Conservation (phyloP, 208 protist genomes). For the Angomonas deanei region DNA sequence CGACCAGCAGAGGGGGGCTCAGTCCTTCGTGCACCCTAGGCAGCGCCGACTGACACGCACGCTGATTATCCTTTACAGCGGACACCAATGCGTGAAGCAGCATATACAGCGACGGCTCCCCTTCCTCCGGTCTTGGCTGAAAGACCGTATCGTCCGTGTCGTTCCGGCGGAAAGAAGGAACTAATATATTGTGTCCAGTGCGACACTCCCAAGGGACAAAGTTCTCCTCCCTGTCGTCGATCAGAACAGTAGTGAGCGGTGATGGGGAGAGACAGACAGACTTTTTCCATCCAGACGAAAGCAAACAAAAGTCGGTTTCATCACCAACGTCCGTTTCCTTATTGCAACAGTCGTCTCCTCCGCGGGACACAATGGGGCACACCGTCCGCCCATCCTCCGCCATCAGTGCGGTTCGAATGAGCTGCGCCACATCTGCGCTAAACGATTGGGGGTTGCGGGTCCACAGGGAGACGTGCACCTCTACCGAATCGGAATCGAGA, state of each 20-base stretch:
- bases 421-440: slow-evolving; percentile 21
- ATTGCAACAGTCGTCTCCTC: slow-evolving; percentile 11
- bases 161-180: slow-evolving; percentile 22
- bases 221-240: slow-evolving; percentile 43
- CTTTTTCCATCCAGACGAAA: slow-evolving; percentile 21
- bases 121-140: not conserved
- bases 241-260: slow-evolving; percentile 41
- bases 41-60: not conserved
- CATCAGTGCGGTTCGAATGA: not conserved
- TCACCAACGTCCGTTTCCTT: not conserved
- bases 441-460: slow-evolving; percentile 37
- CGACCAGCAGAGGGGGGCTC: not conserved
- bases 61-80: not conserved
- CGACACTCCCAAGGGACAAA: slow-evolving; percentile 29
- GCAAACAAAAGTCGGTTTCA: not conserved
- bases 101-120: not conserved
- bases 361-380: slow-evolving; percentile 6
- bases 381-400: not conserved
- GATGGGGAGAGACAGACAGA: slow-evolving; percentile 15
- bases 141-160: not conserved
- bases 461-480: slow-evolving; percentile 29
- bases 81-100: not conserved
- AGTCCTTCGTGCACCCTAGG: not conserved
- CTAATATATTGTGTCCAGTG: slow-evolving; percentile 34
- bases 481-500: slow-evolving; percentile 20